These are phyloP conservation scores for Jaapia argillacea DNA, from an alignment of 768 basidiomycete genomes.

Conservation along the genomic window DNA sequence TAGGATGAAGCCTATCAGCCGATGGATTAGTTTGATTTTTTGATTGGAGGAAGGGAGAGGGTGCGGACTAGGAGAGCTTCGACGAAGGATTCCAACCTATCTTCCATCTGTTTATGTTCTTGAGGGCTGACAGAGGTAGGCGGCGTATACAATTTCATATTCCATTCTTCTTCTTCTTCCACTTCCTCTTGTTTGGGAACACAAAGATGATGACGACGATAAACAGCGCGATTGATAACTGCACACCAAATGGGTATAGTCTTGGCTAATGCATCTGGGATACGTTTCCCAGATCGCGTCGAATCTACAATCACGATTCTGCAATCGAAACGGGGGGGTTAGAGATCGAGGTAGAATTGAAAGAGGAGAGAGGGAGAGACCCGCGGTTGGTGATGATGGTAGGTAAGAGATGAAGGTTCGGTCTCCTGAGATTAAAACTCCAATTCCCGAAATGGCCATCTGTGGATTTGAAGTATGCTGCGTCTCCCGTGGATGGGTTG, in stretches of 20 bases:
- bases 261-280: constrained; percentile 86
- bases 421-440: constrained; percentile 74
- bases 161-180: constrained; percentile 31
- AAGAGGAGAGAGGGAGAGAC: constrained; percentile 27
- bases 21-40: not conserved
- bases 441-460: constrained; percentile 83
- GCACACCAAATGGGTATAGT: constrained; percentile 94
- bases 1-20: constrained; percentile 59
- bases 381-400: constrained; percentile 44
- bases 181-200: too few relatives aligned
- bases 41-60: not conserved
- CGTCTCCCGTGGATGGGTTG: constrained; percentile 27
- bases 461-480: constrained; percentile 86
- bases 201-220: constrained; percentile 15
- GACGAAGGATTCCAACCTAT: constrained; percentile 58
- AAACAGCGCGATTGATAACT: constrained; percentile 64
- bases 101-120: constrained; percentile 76
- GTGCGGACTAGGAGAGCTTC: constrained; percentile 50
- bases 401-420: constrained; percentile 73
- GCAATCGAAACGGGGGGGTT: not conserved
- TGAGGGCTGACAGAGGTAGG: constrained; percentile 56
- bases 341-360: not conserved
- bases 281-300: constrained; percentile 84
- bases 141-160: constrained; percentile 57
- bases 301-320: constrained; percentile 88